Base-by-base conservation (phyloP, 176 grass and related monocot genomes). In the Chloris gayana region DNA sequence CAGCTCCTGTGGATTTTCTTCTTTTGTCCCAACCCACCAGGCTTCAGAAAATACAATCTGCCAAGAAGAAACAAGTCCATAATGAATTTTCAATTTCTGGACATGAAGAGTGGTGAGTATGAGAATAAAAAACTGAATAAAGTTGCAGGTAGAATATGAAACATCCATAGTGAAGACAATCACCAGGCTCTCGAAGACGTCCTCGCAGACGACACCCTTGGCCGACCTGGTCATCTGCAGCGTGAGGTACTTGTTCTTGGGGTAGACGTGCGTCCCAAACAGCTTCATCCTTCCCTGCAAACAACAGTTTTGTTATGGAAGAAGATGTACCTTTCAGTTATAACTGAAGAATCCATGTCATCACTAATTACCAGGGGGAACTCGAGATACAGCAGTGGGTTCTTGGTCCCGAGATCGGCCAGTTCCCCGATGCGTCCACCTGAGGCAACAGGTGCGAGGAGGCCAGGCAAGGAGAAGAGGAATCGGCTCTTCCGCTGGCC, bases 241-340 rank as follows among this genome's bases (percentile, higher is more conserved):
- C 12, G 95, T 93, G 44, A 98, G 85, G 80, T 98, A 98, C 84
- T 98, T 98, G 88, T 95, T 98, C 86, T 98, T 98, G 12, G 95
- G 92, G 86, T 98, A 98, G 51, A 91, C 81, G 57, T 98, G 92
- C n/a, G 95, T 98, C 0, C 92, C 95, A 13, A 98, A 89, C 22
- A 98, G 81, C 92, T 98, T 98, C 92, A 98, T 92, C 69, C 92
- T 85, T 65, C 95, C 93, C 90, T 92, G 70, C 70, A 80, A 39
- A 19, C 64, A 67, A n/a, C 49, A 79, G 18, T 24, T 71, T 53
- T 13, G 2, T 29, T 9, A 2, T 33, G 27, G 9, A 3, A 32
- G 32, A 46, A 32, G 32, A 46, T 41, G 18, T 21, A 37, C 50
- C 5, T 5, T 19, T 58, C 24, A 4, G 70, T 64, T 42, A 11